Evolutionary conservation across 306 rosid genomes (phyloP), one percentile per base, ranked within the genome.

Genomic region (Corylus americana): DNA sequence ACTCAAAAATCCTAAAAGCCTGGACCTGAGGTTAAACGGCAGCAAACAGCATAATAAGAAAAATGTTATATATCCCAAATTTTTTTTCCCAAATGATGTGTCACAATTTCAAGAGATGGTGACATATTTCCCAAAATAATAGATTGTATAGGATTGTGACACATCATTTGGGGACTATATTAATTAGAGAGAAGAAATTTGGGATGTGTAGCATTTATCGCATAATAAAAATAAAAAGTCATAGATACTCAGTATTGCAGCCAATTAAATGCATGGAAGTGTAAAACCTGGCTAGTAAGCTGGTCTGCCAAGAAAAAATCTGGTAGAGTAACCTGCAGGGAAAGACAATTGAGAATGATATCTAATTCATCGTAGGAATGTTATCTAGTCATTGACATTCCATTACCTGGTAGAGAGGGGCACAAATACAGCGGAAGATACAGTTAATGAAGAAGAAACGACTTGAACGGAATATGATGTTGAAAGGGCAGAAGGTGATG

Each of bases 261-360:
- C 69, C 79, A 54, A 18, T 66, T 72, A 82, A 75, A 35, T 70
- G n/a, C 10, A 75, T 49, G 55, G 5, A 37, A 74, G 73, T 50
- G 51, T 12, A 77, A 87, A 31, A 91, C 93, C 92, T 92, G 97
- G 81, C 94, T 87, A 7, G 92, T 84, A 77, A 92, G 92, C 85
- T 92, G 94, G 71, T 90, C 92, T n/a, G 92, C 97, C 83, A 88
- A 81, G 86, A 88, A 87, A 82, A 88, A 87, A 55, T 92, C 90
- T 11, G 78, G 76, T 80, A 88, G 79, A 54, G 81, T 85, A 82
- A 88, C 94, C 94, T 88, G 82, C 73, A 83, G 69, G 79, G 8
- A 73, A 57, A 81, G 55, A 55, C 6, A 39, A 18, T 55, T 51
- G 44, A 79, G 14, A 53, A 55, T 27, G 70, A 2, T 42, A 39